phyloP scores from a whole-genome alignment of 202 grass and related monocot species.

The Eragrostis tef region DNA sequence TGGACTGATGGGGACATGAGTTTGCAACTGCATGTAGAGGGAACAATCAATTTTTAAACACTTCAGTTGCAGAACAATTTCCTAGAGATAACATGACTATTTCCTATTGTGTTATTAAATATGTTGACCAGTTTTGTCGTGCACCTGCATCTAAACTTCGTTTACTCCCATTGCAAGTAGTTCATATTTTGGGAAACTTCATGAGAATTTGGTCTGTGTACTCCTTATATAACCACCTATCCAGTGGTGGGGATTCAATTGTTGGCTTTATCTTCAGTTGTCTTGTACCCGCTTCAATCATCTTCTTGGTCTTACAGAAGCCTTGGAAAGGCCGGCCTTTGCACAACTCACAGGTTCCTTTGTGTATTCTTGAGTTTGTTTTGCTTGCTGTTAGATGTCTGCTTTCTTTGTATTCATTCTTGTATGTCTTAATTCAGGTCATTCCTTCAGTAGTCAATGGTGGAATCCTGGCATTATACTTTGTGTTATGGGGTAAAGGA shows the following conservation, averaged over 20 bases:
- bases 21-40: slow-evolving; percentile 37
- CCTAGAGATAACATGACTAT: not conserved
- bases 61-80: not conserved
- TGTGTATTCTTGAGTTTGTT: slow-evolving; percentile 39
- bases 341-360: slow-evolving; percentile 88
- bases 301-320: slow-evolving; percentile 85
- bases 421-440: slow-evolving; percentile 57
- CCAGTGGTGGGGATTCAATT: slow-evolving; percentile 68
- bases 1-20: not conserved
- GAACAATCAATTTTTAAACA: slow-evolving; percentile 7
- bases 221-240: slow-evolving; percentile 64
- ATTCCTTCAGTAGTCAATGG: slow-evolving; percentile 92
- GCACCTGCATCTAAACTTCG: slow-evolving; percentile 44
- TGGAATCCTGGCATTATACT: slow-evolving; percentile 95
- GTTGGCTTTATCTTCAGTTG: slow-evolving; percentile 97
- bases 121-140: not conserved
- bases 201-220: slow-evolving; percentile 83
- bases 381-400: not conserved
- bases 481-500: slow-evolving; percentile 91
- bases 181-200: slow-evolving; percentile 73
- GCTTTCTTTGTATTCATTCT: slow-evolving; percentile 22
- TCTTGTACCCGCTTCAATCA: slow-evolving; percentile 78
- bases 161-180: slow-evolving; percentile 70
- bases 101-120: slow-evolving; percentile 29
- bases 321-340: slow-evolving; percentile 92